Evolutionary conservation across 2,329 filamentous ascomycete species (phyloP).

Genomic region (Clonostachys byssicola): DNA sequence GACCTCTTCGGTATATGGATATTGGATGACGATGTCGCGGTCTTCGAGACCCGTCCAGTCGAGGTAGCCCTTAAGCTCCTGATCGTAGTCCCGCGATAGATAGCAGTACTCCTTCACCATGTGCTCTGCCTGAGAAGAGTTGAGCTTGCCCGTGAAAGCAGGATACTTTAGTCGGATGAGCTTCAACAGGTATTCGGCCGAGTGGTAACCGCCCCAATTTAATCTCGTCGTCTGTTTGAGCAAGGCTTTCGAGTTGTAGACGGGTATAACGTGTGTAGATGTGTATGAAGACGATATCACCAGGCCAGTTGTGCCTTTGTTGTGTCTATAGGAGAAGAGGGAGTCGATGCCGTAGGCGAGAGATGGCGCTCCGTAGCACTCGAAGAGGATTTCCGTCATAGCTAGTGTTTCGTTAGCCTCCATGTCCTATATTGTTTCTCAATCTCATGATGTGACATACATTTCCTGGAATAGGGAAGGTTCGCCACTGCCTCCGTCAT

Average conservation of each 20-base stretch:
- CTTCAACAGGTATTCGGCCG: constrained; percentile 86
- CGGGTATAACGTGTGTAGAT: constrained; percentile 91
- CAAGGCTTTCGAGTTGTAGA: constrained; percentile 80
- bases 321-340: constrained; percentile 92
- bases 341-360: constrained; percentile 94
- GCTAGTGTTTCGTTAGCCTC: constrained; percentile 43
- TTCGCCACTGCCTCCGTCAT: constrained; percentile 97
- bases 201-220: constrained; percentile 93
- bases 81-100: constrained; percentile 77
- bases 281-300: constrained; percentile 91
- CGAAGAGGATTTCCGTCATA: constrained; percentile 97
- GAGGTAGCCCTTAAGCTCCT: constrained; percentile 71
- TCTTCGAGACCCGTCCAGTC: constrained; percentile 93
- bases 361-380: constrained; percentile 88
- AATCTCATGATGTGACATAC: constrained; percentile 44
- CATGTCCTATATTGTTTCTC: background rate
- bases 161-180: constrained; percentile 90
- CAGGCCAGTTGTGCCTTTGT: constrained; percentile 80
- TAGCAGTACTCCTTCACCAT: constrained; percentile 89
- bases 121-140: constrained; percentile 79
- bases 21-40: constrained; percentile 83
- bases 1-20: constrained; percentile 89
- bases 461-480: constrained; percentile 80
- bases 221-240: constrained; percentile 81
- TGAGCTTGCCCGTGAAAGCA: constrained; percentile 80